phyloP scores from a whole-genome alignment of 2,329 filamentous ascomycete species.

The Esteya vermicola region DNA sequence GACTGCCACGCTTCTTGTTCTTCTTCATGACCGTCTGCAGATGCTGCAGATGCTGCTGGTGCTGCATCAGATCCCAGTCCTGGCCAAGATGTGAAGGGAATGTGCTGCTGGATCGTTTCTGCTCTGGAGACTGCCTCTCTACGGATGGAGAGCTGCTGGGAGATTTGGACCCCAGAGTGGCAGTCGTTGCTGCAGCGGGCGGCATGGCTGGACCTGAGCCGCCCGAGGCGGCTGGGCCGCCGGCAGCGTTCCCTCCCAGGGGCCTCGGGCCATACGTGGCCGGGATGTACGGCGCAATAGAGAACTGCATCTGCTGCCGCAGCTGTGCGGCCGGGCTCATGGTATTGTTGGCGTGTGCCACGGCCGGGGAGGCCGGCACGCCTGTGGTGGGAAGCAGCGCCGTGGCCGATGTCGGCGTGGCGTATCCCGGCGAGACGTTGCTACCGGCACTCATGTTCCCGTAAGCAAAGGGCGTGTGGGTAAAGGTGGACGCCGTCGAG shows the following conservation, averaged over 20 bases:
- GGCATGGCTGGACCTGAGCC: neutral
- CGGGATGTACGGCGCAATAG: conserved; percentile 9
- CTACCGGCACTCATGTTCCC: neutral
- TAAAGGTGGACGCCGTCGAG: neutral
- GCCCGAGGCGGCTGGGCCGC: too few relatives aligned
- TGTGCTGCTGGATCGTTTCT: too few relatives aligned
- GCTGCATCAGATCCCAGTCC: too few relatives aligned
- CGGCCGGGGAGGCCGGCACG: neutral
- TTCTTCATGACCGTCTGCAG: neutral
- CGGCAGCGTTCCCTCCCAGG: neutral
- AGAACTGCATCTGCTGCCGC: neutral
- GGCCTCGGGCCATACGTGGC: conserved; percentile 6
- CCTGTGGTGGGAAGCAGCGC: conserved; percentile 2
- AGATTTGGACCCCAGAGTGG: neutral
- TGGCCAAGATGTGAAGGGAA: too few relatives aligned
- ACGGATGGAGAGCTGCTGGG: too few relatives aligned
- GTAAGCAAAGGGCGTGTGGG: neutral
- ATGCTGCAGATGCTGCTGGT: neutral
- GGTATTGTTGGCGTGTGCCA: too few relatives aligned
- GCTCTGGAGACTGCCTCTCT: too few relatives aligned
- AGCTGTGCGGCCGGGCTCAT: neutral
- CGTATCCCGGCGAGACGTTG: conserved; percentile 7
- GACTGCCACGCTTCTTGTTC: neutral
- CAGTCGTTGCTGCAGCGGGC: neutral
- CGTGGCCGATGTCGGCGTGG: conserved; percentile 14